Evolutionary conservation across 108 stramenopile genomes (phyloP), one percentile per base, ranked within the genome.

Genomic region (Pseudonitzschia delicatissima): DNA sequence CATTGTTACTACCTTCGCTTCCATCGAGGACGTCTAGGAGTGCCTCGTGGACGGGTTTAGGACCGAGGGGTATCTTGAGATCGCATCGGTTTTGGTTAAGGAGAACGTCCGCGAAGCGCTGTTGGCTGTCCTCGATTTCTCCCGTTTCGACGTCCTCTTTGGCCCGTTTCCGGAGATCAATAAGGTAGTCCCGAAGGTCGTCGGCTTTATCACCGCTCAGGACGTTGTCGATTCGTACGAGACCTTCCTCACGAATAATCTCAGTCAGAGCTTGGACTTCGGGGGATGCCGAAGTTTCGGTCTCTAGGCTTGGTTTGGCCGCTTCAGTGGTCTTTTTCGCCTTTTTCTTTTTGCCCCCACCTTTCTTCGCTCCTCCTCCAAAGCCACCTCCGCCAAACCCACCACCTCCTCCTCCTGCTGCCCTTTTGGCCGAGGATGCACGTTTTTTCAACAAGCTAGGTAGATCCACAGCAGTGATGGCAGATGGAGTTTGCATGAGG

Each of bases 81-180:
- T 93, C 92, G 34, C 89, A 84, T 52, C 92, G 80, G 80, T 88
- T 85, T 18, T 68, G 51, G 59, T 78, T 84, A 37, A 93, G 60
- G 42, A 93, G 65, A 12, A 93, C 92, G 66, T 90, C 65, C n/a
- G 91, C 87, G 77, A 86, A 92, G 63, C 86, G 78, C 65, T 85
- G 76, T 17, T 74, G 55, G 36, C 40, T 53, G 31, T 68, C 63
- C 7, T 85, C 55, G 33, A 57, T 50, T 40, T 67, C 66, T 11
- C 85, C 86, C 9, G 45, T 17, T 23, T 42, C 35, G 17, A 92
- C 81, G 18, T 77, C 71, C 32, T 21, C n/a, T 58, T 77, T 69
- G 3, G 81, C 72, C 47, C 51, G 23, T 8, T 57, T 17, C 27
- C 86, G 72, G 15, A 85, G 45, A 11, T 79, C 68, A 44, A 72